Conservation (phyloP, 148 eudicot genomes). For the Rhododendron henanense region DNA sequence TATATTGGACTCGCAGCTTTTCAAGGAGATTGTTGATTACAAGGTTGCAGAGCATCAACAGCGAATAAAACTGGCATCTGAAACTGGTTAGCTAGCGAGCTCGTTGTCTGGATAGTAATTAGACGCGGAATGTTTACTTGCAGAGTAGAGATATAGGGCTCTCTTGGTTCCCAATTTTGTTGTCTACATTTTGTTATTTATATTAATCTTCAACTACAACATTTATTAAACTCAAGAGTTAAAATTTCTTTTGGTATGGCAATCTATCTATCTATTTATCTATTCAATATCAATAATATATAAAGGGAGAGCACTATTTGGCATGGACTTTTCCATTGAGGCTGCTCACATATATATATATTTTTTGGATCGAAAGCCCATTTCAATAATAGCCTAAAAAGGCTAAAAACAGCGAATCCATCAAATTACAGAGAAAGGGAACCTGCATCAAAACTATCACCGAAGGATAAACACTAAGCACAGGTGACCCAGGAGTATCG, state of each 20-base stretch:
- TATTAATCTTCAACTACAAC: background rate
- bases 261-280: background rate
- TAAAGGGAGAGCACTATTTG: too few species aligned
- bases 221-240: background rate
- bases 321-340: too few species aligned
- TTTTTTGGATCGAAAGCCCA: too few species aligned
- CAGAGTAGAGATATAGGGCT: background rate
- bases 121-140: background rate
- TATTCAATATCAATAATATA: too few species aligned
- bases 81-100: constrained; percentile 28
- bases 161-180: background rate
- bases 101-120: background rate
- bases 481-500: too few species aligned
- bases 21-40: constrained; percentile 83
- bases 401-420: too few species aligned
- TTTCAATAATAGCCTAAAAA: too few species aligned
- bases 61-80: constrained; percentile 59
- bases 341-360: too few species aligned
- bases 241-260: background rate
- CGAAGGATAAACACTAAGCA: too few species aligned
- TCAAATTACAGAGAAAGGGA: too few species aligned
- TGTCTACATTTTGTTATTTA: background rate
- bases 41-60: constrained; percentile 91
- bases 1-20: constrained; percentile 65
- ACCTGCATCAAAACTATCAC: too few species aligned